Conservation (phyloP, 306 rosid genomes). For the Phaseolus lunatus region DNA sequence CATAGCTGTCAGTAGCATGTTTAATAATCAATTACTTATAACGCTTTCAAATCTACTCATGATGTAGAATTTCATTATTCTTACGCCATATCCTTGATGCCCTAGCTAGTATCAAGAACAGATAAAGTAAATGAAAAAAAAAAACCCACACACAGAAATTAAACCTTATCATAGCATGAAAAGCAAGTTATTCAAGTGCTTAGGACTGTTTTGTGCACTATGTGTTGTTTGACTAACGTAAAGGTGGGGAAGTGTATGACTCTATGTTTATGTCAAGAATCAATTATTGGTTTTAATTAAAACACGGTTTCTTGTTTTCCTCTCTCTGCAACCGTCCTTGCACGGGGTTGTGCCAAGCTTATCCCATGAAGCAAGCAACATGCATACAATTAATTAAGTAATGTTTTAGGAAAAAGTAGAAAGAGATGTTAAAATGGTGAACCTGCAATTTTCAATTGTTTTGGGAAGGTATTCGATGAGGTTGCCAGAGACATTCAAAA, state of each 20-base stretch:
- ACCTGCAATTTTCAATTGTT: slow-evolving; percentile 92
- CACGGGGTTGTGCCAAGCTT: background rate
- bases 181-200: slow-evolving; percentile 2
- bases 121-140: background rate
- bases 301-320: background rate
- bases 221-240: slow-evolving; percentile 15
- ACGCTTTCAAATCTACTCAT: slow-evolving; percentile 37
- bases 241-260: background rate
- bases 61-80: slow-evolving; percentile 20
- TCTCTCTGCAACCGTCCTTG: too few species aligned
- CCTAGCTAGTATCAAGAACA: background rate
- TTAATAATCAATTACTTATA: background rate
- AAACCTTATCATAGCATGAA: slow-evolving; percentile 4
- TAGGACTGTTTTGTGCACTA: slow-evolving; percentile 26
- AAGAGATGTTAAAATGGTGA: background rate
- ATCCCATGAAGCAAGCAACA: background rate
- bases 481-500: slow-evolving; percentile 83
- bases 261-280: background rate
- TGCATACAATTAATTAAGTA: background rate
- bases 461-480: slow-evolving; percentile 71
- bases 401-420: background rate
- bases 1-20: background rate
- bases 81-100: background rate
- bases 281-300: background rate
- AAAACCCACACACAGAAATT: background rate